Conservation (phyloP, 129 eudicot genomes). For the Centella asiatica region DNA sequence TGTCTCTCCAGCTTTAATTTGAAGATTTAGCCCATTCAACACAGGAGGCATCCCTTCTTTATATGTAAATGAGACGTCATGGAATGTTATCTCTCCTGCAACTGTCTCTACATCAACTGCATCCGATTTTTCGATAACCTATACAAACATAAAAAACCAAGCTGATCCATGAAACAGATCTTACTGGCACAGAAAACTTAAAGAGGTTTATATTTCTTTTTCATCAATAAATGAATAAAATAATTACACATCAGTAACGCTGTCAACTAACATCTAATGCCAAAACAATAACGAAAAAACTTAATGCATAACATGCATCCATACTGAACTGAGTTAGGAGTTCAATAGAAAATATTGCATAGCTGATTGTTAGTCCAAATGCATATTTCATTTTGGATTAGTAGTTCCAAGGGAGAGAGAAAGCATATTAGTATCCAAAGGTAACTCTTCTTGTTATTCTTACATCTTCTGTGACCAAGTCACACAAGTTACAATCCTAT, state of each 20-base stretch:
- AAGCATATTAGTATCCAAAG: background rate
- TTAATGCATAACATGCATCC: background rate
- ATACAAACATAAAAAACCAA: constrained; percentile 10
- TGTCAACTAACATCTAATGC: no score
- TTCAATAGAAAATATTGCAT: background rate
- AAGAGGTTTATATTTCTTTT: background rate
- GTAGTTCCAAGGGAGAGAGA: background rate
- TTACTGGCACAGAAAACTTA: background rate
- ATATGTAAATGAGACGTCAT: constrained; percentile 57
- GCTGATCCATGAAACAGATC: background rate
- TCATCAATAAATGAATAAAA: no score
- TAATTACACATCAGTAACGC: no score
- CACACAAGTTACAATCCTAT: background rate
- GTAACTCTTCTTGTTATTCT: background rate
- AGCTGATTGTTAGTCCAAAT: background rate
- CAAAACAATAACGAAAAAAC: background rate
- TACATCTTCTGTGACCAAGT: background rate
- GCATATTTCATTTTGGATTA: background rate
- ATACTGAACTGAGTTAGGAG: background rate
- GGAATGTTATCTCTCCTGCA: constrained; percentile 64
- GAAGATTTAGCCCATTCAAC: constrained; percentile 53
- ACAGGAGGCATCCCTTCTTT: constrained; percentile 46
- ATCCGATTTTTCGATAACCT: constrained; percentile 63
- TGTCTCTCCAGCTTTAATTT: constrained; percentile 85
- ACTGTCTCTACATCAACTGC: constrained; percentile 51